Evolutionary conservation across 768 basidiomycete genomes (phyloP).

Genomic region (Lentinula detonsa): DNA sequence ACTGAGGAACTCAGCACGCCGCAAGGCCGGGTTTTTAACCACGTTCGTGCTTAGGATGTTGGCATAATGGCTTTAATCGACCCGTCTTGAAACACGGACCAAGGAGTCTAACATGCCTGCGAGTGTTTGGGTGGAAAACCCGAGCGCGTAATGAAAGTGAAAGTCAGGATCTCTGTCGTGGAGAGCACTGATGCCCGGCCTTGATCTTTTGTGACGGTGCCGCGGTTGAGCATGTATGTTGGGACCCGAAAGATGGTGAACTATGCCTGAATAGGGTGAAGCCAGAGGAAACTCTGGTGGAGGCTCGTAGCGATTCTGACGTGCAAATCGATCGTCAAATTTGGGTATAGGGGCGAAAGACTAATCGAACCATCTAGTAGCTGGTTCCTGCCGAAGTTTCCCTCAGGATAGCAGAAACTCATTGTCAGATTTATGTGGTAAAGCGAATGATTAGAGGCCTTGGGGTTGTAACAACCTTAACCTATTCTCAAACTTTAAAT

Average conservation of each 20-base stretch:
- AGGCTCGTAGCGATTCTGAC: slow-evolving; percentile 94
- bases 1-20: slow-evolving; percentile 61
- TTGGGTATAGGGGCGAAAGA: slow-evolving; percentile 96
- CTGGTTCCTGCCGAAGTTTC: slow-evolving; percentile 92
- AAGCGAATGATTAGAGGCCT: slow-evolving; percentile 91
- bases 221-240: slow-evolving; percentile 80
- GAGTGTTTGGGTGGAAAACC: slow-evolving; percentile 75
- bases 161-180: slow-evolving; percentile 53
- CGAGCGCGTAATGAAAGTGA: slow-evolving; percentile 68
- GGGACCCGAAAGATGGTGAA: slow-evolving; percentile 90
- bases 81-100: slow-evolving; percentile 83
- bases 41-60: slow-evolving; percentile 66
- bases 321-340: slow-evolving; percentile 95
- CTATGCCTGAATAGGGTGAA: slow-evolving; percentile 81
- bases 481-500: slow-evolving; percentile 80
- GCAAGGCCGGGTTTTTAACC: slow-evolving; percentile 44
- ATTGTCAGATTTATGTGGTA: slow-evolving; percentile 59
- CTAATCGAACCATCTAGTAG: slow-evolving; percentile 94
- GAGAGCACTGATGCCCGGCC: slow-evolving; percentile 73
- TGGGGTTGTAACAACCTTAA: slow-evolving; percentile 86
- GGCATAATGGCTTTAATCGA: slow-evolving; percentile 75
- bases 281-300: slow-evolving; percentile 96
- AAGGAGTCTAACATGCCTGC: slow-evolving; percentile 83
- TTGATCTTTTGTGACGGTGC: slow-evolving; percentile 68
- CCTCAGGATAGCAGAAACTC: slow-evolving; percentile 56